Percentiles rank a stretch among this genome's conserved stretches.
Conservation (phyloP, 1,139 yeast genomes). For the Taphrina betulina region DNA sequence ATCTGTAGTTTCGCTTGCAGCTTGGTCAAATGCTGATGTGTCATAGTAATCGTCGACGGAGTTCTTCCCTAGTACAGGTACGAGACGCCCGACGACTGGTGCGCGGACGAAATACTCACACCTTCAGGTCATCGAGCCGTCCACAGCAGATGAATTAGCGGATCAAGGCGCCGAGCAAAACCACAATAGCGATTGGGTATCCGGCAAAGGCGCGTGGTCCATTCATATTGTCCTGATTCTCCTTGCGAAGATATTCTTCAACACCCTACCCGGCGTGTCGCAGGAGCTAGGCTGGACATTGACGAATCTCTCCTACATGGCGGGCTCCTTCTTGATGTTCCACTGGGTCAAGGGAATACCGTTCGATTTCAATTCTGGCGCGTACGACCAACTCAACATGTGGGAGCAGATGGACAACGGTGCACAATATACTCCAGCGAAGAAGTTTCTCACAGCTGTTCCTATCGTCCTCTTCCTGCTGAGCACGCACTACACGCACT, state of each 20-base stretch:
- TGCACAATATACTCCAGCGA: slow-evolving; percentile 94
- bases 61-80: slow-evolving; percentile 19
- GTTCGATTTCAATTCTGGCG: slow-evolving; percentile 93
- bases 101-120: too few relatives aligned
- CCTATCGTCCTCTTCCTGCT: slow-evolving; percentile 84
- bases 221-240: slow-evolving; percentile 81
- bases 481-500: slow-evolving; percentile 86
- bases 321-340: slow-evolving; percentile 90
- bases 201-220: slow-evolving; percentile 90
- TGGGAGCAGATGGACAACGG: slow-evolving; percentile 99
- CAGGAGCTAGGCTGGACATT: slow-evolving; percentile 91
- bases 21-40: neutral
- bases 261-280: slow-evolving; percentile 70
- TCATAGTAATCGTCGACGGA: slow-evolving; percentile 19
- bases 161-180: slow-evolving; percentile 89
- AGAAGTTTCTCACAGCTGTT: slow-evolving; percentile 84
- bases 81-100: too few relatives aligned
- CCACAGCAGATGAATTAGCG: slow-evolving; percentile 83
- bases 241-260: slow-evolving; percentile 70
- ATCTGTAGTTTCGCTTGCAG: neutral
- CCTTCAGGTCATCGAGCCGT: slow-evolving; percentile 83
- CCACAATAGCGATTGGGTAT: slow-evolving; percentile 94
- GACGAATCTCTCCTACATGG: slow-evolving; percentile 77
- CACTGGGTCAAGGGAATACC: slow-evolving; percentile 97
- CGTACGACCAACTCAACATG: slow-evolving; percentile 93